Base-by-base conservation (phyloP, 257 asterid species). In the Nicotiana tabacum region DNA sequence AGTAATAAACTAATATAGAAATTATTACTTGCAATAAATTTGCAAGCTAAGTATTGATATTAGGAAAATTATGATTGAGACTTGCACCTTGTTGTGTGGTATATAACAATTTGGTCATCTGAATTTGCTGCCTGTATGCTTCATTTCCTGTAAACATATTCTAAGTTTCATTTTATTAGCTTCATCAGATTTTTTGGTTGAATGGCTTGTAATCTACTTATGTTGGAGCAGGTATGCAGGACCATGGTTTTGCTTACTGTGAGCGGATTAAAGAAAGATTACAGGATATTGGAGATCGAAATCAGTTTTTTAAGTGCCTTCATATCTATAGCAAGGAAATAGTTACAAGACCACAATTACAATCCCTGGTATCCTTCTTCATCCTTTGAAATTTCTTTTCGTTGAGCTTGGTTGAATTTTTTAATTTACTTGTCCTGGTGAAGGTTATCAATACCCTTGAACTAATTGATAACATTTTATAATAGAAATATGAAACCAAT, bases 211-310 rank as follows among this genome's bases (percentile, higher is more conserved):
- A 24, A 57, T 61, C 60, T 24, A 48, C 56, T 76, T 62, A 77
- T 78, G 69, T 83, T 80, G 85, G 78, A 64, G 81, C 95, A 95
- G 98, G 92, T 84, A 80, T 89, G 86, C 92, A 77, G 78, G 93
- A 89, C 64, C 90, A 87, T 53, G 92, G 86, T 66, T 74, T 89
- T 83, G 87, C 89, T 85, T 89, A 92, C 83, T 86, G 87, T 65
- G 92, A 91, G 85, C 92, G 90, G 89, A 87, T 74, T 74, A 89
- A 89, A 86, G 95, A 89, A 83, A 87, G 89, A 80, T 78, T 92
- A 72, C 89, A 87, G 77, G 89, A 86, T 77, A 82, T 91, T 84
- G 92, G 84, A 82, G 85, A 74, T 66, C 88, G 84, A 51, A 84
- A 87, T 70, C 90, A 90, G 80, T 81, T 91, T 87, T 83, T 85